Percentiles rank a stretch among this genome's conserved stretches.
These are phyloP conservation scores for Chrysoporthe puriensis DNA, from an alignment of 2,329 filamentous ascomycete species.

Conservation along the genomic window DNA sequence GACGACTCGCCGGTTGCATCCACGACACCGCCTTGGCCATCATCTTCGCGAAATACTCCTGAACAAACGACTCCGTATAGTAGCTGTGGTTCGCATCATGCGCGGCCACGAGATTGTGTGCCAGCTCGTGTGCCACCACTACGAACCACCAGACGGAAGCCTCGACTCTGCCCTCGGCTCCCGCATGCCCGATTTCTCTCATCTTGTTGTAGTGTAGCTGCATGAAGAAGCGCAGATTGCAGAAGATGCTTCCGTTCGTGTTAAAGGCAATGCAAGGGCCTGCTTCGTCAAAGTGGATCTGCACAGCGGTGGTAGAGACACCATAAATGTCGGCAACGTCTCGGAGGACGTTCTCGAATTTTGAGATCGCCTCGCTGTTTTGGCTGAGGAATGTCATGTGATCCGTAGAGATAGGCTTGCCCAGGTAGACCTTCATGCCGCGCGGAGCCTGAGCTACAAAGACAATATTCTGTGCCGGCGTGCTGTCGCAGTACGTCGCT, in stretches of 20 bases:
- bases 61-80: constrained; percentile 81
- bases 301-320: constrained; percentile 69
- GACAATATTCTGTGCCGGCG: constrained; percentile 71
- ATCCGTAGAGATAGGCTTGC: constrained; percentile 54
- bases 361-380: constrained; percentile 65
- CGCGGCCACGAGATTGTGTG: constrained; percentile 83
- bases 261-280: constrained; percentile 94
- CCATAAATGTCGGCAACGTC: constrained; percentile 75
- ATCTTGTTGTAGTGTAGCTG: constrained; percentile 70
- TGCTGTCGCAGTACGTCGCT: constrained; percentile 83
- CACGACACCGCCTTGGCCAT: constrained; percentile 55
- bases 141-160: constrained; percentile 91
- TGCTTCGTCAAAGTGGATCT: constrained; percentile 83
- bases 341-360: constrained; percentile 70
- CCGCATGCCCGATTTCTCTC: constrained; percentile 26
- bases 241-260: constrained; percentile 82
- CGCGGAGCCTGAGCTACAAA: constrained; percentile 72
- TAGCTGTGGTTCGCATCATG: constrained; percentile 83
- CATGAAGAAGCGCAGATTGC: constrained; percentile 86
- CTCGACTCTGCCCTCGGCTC: constrained; percentile 56
- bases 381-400: constrained; percentile 61
- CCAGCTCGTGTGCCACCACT: constrained; percentile 92
- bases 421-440: constrained; percentile 75
- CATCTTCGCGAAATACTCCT: constrained; percentile 76
- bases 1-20: constrained; percentile 29